Base-by-base conservation (phyloP, 1,139 yeast genomes). In the Protomyces macrosporus region DNA sequence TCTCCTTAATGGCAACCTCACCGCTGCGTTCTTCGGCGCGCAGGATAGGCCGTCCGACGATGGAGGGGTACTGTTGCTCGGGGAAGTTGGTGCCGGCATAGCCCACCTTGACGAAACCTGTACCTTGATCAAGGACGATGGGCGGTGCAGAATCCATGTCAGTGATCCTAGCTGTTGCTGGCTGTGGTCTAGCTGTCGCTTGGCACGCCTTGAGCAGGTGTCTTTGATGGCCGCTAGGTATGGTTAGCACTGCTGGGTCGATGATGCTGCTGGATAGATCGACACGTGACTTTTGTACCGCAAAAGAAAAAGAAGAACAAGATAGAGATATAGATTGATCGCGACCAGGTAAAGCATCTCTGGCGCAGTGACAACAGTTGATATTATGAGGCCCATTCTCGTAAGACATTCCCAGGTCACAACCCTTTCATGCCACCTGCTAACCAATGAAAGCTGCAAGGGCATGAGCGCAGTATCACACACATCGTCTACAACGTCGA, bases 21-120 rank as follows among this genome's bases (percentile, higher is more conserved):
- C 83, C 82, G 55, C 85, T 85, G 71, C 96, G 82, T 76, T 93
- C 99, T 75, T 95, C 99, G 1, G 98, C 97, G 74, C 99, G 84
- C 69, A 93, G 80, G 68, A 93, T 95, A 32, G 99, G 99, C 72
- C 98, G 84, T 52, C 99, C 99, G 32, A 93, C 98, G 72, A 93
- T 90, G 9, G 98, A 90, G 10, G 98, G 98, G 77, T 91, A 93
- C n/a, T 97, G 91, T 77, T 86, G 86, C 76, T 93, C 98, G 34
- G 99, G 99, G 80, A 91, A 91, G 77, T 93, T 95, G 71, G 93
- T 88, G 35, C 98, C 98, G 42, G 95, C 97, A 72, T 96, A 84
- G 66, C 98, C 98, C 71, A 93, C 63, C 45, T 78, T 78, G 68
- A 78, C 81, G 74, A 93, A 93, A 68, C 99, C 99, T 56, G 99